A percentile compares a stretch with the other conserved stretches of the same genome.
Conservation (phyloP, 495 filamentous ascomycete species). For the Aspergillus baeticus region DNA sequence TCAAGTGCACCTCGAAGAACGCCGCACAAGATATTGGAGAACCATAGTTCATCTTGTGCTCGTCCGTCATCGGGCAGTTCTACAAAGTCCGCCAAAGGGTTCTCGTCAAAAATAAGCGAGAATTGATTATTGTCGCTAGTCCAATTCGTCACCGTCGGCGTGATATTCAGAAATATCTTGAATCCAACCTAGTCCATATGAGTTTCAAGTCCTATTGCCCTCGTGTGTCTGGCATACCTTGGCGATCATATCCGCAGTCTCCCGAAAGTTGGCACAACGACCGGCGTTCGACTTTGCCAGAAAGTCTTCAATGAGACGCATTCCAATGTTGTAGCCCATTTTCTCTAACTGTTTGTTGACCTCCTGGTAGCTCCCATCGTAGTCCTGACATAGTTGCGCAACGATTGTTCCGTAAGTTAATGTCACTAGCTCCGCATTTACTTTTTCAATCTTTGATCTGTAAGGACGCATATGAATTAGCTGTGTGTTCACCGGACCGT, state of each 20-base stretch:
- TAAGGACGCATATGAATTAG: slow-evolving; percentile 12
- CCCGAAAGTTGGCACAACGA: slow-evolving; percentile 86
- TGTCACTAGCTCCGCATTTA: slow-evolving; percentile 92
- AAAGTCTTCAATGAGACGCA: slow-evolving; percentile 96
- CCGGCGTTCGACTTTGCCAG: slow-evolving; percentile 89
- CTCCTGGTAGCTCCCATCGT: slow-evolving; percentile 85
- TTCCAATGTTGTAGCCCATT: slow-evolving; percentile 98
- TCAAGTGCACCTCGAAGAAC: slow-evolving; percentile 87
- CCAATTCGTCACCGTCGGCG: slow-evolving; percentile 95
- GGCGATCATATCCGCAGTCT: slow-evolving; percentile 94
- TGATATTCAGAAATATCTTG: slow-evolving; percentile 98
- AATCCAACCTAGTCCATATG: slow-evolving; percentile 73
- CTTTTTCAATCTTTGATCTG: slow-evolving; percentile 66
- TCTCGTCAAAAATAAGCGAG: slow-evolving; percentile 94
- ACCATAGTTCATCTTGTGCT: slow-evolving; percentile 97
- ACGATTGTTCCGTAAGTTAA: slow-evolving; percentile 98
- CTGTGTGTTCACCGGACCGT: background rate
- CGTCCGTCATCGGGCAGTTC: slow-evolving; percentile 94
- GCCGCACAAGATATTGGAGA: slow-evolving; percentile 94
- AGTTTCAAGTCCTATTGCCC: background rate
- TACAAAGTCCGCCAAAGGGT: slow-evolving; percentile 94
- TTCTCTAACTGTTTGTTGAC: slow-evolving; percentile 96
- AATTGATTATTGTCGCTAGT: slow-evolving; percentile 94
- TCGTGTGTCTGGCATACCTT: slow-evolving; percentile 56
- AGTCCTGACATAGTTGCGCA: slow-evolving; percentile 93